Evolutionary conservation across 306 rosid species (phyloP).

Genomic region (Glycine latifolia): DNA sequence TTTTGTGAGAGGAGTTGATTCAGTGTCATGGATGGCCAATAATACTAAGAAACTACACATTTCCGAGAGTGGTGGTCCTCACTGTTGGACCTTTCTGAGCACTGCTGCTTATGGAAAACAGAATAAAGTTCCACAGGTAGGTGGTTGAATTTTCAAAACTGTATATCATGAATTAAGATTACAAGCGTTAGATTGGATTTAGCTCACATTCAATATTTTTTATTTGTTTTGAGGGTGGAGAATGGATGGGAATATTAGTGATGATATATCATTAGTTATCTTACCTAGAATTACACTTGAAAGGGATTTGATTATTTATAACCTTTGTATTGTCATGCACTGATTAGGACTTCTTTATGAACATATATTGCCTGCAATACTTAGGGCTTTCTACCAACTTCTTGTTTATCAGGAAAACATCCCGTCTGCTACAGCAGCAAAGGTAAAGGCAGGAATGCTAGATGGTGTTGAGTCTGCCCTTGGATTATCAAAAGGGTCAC

Average conservation of each 20-base stretch:
- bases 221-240: background rate
- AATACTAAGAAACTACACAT: constrained; percentile 71
- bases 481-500: constrained; percentile 77
- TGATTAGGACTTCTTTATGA: constrained; percentile 8
- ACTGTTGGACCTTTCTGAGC: constrained; percentile 95
- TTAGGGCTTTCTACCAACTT: background rate
- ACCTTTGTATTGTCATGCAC: constrained; percentile 16
- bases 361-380: constrained; percentile 7
- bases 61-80: constrained; percentile 66
- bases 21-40: constrained; percentile 94
- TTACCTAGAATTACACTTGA: constrained; percentile 4
- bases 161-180: background rate
- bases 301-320: constrained; percentile 25
- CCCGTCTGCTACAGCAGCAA: constrained; percentile 73
- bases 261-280: constrained; percentile 9
- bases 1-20: constrained; percentile 88
- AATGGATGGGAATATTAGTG: background rate
- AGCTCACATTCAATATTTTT: background rate
- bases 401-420: constrained; percentile 76
- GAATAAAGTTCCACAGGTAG: constrained; percentile 96
- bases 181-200: constrained; percentile 31
- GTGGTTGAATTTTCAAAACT: constrained; percentile 36
- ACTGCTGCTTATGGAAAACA: constrained; percentile 83
- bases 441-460: constrained; percentile 69
- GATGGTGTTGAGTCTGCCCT: constrained; percentile 86